Percentiles rank a stretch among this genome's conserved stretches.
These are phyloP conservation scores for Zopfia rhizophila DNA, from an alignment of 2,329 filamentous ascomycete genomes.

Conservation along the genomic window DNA sequence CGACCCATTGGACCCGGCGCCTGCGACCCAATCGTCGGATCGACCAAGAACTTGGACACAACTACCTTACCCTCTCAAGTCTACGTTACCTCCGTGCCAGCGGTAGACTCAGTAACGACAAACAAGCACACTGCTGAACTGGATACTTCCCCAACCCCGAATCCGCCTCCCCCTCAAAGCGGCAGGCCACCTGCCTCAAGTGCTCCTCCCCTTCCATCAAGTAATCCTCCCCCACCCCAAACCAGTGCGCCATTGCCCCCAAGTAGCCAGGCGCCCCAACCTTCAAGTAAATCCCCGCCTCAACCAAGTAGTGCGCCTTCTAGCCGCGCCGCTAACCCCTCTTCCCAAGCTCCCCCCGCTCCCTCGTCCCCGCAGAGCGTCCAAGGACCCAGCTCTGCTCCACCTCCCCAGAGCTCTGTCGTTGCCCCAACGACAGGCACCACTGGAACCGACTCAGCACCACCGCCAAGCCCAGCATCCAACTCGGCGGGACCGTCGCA, in stretches of 20 bases:
- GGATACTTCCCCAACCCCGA: constrained; percentile 11
- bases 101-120: constrained; percentile 13
- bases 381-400: constrained; percentile 2
- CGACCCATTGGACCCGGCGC: constrained; percentile 36
- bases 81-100: constrained; percentile 11
- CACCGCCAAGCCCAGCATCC: constrained; percentile 8
- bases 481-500: constrained; percentile 17
- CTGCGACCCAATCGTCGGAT: constrained; percentile 44
- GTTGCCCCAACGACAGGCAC: constrained; percentile 18
- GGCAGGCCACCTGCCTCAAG: not conserved
- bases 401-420: constrained; percentile 16
- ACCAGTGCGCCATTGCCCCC: constrained; percentile 14
- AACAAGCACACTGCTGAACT: constrained; percentile 7
- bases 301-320: constrained; percentile 25
- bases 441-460: constrained; percentile 10
- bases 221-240: constrained; percentile 14
- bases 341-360: constrained; percentile 29
- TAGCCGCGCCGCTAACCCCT: constrained; percentile 35
- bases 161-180: not conserved
- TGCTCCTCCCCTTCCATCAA: constrained; percentile 3
- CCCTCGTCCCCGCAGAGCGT: constrained; percentile 3
- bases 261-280: constrained; percentile 14
- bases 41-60: constrained; percentile 7
- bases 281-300: constrained; percentile 4
- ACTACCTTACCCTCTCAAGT: constrained; percentile 19